Evolutionary conservation across 2,329 filamentous ascomycete genomes (phyloP).

Genomic region (Colletotrichum euphorbiae): DNA sequence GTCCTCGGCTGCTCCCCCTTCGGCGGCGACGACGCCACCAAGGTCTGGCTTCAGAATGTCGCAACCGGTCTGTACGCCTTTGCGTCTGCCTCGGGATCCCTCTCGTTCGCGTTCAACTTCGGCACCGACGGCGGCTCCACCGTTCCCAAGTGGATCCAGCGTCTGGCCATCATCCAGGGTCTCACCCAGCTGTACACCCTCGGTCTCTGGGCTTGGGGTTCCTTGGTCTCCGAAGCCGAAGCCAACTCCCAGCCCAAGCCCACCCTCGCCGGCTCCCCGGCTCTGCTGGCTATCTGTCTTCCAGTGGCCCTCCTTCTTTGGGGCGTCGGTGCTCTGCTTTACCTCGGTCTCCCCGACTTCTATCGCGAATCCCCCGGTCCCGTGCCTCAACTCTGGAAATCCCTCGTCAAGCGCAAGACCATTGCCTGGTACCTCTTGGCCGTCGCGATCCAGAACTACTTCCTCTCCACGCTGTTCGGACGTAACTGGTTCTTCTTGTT

Average conservation of each 20-base stretch:
- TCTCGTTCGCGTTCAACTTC: conserved; percentile 77
- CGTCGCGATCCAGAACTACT: conserved; percentile 75
- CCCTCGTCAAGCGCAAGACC: conserved; percentile 71
- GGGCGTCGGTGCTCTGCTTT: conserved; percentile 66
- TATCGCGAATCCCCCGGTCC: conserved; percentile 73
- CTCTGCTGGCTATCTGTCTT: conserved; percentile 60
- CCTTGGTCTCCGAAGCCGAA: conserved; percentile 35
- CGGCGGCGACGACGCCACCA: conserved; percentile 49
- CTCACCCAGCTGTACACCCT: conserved; percentile 75
- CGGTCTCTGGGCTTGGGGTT: conserved; percentile 76
- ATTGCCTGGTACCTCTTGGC: conserved; percentile 75
- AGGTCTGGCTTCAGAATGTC: conserved; percentile 66
- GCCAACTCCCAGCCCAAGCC: conserved; percentile 34
- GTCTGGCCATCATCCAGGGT: conserved; percentile 74
- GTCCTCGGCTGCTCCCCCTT: conserved; percentile 71
- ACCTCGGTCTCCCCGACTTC: conserved; percentile 71
- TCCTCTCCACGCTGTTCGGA: conserved; percentile 73
- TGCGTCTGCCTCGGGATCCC: conserved; percentile 71
- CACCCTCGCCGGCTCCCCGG: conserved; percentile 48
- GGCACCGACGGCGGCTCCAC: conserved; percentile 72
- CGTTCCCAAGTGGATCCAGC: conserved; percentile 73
- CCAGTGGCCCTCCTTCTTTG: conserved; percentile 70
- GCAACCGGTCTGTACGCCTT: conserved; percentile 72
- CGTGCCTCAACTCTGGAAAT: conserved; percentile 73
- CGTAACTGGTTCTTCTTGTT: conserved; percentile 76